These are phyloP conservation scores for Fusarium incarnatum DNA, from an alignment of 2,329 filamentous ascomycete species.

Conservation along the genomic window DNA sequence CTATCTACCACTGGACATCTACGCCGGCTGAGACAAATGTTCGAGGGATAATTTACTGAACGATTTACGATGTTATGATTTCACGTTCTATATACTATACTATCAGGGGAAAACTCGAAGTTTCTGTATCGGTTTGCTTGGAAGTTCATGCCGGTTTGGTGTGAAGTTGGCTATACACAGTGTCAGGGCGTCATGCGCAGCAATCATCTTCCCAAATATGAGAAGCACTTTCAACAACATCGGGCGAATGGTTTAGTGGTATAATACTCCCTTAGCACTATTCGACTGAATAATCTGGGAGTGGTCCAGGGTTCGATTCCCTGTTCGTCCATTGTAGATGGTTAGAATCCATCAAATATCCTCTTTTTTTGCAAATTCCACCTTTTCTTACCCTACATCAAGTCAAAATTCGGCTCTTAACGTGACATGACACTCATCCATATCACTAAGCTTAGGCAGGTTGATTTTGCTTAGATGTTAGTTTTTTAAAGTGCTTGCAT, in stretches of 20 bases:
- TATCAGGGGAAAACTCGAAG: neutral
- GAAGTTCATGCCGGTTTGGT: neutral
- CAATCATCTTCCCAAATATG: neutral
- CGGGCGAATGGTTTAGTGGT: constrained; percentile 50
- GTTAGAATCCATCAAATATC: constrained; percentile 35
- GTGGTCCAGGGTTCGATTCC: constrained; percentile 50
- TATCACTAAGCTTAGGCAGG: neutral
- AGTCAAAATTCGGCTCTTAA: neutral
- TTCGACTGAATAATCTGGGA: constrained; percentile 42
- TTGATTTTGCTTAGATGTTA: neutral
- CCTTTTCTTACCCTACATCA: neutral
- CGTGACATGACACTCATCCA: neutral
- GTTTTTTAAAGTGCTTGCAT: neutral
- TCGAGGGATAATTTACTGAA: constrained; percentile 13
- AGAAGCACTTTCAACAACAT: rapidly evolving
- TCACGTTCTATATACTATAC: neutral
- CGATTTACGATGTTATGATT: neutral
- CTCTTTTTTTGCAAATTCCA: constrained; percentile 36
- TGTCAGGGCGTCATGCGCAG: neutral
- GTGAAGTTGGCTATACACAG: neutral
- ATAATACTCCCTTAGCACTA: constrained; percentile 50
- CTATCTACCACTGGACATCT: constrained; percentile 30
- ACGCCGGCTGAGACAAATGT: constrained; percentile 22
- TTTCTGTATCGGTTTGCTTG: neutral
- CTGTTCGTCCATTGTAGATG: constrained; percentile 46